Conservation (phyloP, 768 basidiomycete species). For the Candolleomyces aberdarensis region DNA sequence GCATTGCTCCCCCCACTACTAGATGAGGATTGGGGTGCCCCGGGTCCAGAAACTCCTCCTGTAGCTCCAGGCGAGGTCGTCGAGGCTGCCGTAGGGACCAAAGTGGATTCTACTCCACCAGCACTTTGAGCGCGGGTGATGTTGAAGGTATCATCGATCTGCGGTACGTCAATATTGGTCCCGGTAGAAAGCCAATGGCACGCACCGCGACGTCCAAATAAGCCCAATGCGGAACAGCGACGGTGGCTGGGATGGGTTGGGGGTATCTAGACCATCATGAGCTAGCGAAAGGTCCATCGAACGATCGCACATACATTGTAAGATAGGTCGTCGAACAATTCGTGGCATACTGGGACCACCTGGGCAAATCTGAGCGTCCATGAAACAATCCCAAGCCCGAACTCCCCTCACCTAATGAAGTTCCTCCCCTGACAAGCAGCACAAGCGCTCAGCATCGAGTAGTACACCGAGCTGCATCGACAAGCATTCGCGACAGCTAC, state of each 20-base stretch:
- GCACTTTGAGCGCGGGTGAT: constrained; percentile 24
- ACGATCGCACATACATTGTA: constrained; percentile 23
- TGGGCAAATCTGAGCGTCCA: background rate
- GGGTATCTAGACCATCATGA: constrained; percentile 26
- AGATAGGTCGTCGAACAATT: constrained; percentile 46
- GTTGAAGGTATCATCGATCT: constrained; percentile 32
- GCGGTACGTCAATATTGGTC: background rate
- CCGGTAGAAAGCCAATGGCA: background rate
- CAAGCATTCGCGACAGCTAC: constrained; percentile 35
- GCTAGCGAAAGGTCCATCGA: background rate
- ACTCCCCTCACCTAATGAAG: constrained; percentile 26
- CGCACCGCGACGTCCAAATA: constrained; percentile 42
- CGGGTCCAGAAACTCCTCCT: no score
- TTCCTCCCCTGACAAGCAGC: constrained; percentile 41
- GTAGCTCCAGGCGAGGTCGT: constrained; percentile 12
- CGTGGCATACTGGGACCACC: constrained; percentile 45
- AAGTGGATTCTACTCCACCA: constrained; percentile 16
- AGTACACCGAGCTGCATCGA: constrained; percentile 50
- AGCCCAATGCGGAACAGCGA: constrained; percentile 47
- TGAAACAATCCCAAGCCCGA: background rate
- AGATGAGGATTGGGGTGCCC: no score
- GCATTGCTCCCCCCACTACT: background rate
- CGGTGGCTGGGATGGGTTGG: constrained; percentile 36
- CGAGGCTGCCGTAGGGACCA: constrained; percentile 11
- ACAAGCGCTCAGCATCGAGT: constrained; percentile 52